Base-by-base conservation (phyloP, 208 protist genomes). In the Polymyxa betae region DNA sequence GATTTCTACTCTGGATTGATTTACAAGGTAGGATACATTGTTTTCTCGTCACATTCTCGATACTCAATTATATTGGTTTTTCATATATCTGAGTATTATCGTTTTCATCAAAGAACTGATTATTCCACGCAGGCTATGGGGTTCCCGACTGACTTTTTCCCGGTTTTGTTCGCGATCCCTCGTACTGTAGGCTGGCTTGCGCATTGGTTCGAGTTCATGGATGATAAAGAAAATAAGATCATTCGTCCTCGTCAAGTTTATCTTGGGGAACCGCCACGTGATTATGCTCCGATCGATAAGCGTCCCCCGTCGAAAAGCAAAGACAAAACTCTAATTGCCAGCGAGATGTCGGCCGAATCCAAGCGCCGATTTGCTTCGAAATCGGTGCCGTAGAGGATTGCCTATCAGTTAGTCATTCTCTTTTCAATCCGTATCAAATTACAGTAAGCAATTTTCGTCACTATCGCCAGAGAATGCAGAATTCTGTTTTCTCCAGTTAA, bases 141-240 rank as follows among this genome's bases (percentile, higher is more conserved):
- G 1, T 94, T 94, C 88, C 93, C 93, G 32, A 92, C 93, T 35
- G 95, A 96, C 60, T 93, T 96, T 45, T 96, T 96, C 92, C 91
- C 95, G n/a, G 95, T 96, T 0, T 90, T 96, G 12, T 96, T 96
- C 88, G 90, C 92, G 20, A 95, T 96, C 45, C 94, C 95, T 46
- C 91, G 95, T 49, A 94, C 94, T n/a, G 94, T 91, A 0, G 95
- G 95, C 40, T 91, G 90, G 90, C 38, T 91, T 0, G 60, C 90
- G 32, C 90, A 91, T 91, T 96, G 95, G 95, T 64, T 91, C 38
- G 93, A 94, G 82, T 92, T 45, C 45, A 88, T 94, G 29, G 89
- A 91, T n/a, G 93, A 94, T 78, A 45, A 43, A 0, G 93, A 94
- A 32, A 66, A 92, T 29, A 29, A 68, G 29, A 94, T 94, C 88